Conservation (phyloP, 164 flowering plant species). For the grape (Vitis vinifera) region ASM3070453v1 NC_081808.1:2652001-2652500, state of each 20-base stretch:
- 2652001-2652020: conserved; percentile 70
- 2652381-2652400: too few relatives aligned
- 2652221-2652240: background rate
- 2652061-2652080: conserved; percentile 79
- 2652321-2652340: too few relatives aligned
- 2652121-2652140: conserved; percentile 69
- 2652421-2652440: background rate
- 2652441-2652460: background rate
- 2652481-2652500: too few relatives aligned
- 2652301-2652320: too few relatives aligned
- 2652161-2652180: conserved; percentile 43
- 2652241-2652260: background rate
- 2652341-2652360: background rate
- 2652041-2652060: conserved; percentile 49
- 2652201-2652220: conserved; percentile 23
- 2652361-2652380: background rate
- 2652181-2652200: background rate
- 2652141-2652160: conserved; percentile 63
- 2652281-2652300: too few relatives aligned
- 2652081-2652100: conserved; percentile 64
- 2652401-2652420: too few relatives aligned
- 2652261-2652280: background rate
- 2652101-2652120: conserved; percentile 72
- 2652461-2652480: too few relatives aligned
- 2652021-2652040: conserved; percentile 57